Conservation (phyloP, 129 eudicot genomes). For the Flaveria linearis region DNA sequence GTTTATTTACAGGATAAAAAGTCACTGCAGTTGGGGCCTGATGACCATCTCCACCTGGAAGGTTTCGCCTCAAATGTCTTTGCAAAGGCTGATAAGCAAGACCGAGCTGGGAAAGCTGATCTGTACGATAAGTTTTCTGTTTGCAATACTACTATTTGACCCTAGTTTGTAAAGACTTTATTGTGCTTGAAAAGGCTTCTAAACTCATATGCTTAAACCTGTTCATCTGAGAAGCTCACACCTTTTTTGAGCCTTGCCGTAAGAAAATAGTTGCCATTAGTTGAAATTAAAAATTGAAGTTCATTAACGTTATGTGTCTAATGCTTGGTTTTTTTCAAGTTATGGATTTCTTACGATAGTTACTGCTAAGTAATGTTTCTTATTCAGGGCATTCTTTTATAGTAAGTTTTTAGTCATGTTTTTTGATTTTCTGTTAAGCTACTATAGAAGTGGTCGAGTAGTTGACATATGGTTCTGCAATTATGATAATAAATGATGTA, state of each 20-base stretch:
- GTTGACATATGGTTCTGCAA: neutral
- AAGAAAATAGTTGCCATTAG: neutral
- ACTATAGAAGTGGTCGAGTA: neutral
- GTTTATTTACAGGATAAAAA: slow-evolving; percentile 66
- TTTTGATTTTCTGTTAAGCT: neutral
- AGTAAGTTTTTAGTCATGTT: neutral
- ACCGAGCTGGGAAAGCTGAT: slow-evolving; percentile 91
- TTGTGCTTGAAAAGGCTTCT: slow-evolving; percentile 4
- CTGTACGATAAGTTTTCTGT: slow-evolving; percentile 45
- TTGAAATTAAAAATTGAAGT: neutral
- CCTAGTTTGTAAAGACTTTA: neutral
- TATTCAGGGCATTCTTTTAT: neutral
- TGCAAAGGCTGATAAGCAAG: slow-evolving; percentile 96
- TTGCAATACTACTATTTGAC: neutral
- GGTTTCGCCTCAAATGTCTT: slow-evolving; percentile 92
- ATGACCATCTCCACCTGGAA: slow-evolving; percentile 83
- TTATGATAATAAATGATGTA: slow-evolving; percentile 15
- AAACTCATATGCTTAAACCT: neutral
- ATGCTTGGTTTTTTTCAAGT: neutral
- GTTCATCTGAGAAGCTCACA: neutral
- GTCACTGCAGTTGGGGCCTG: slow-evolving; percentile 73
- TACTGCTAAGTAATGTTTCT: neutral
- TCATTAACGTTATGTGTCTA: neutral
- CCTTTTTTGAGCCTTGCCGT: neutral
- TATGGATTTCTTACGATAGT: neutral